Conservation (phyloP, 2,329 filamentous ascomycete genomes). For the Ascocoryne sarcoides region DNA sequence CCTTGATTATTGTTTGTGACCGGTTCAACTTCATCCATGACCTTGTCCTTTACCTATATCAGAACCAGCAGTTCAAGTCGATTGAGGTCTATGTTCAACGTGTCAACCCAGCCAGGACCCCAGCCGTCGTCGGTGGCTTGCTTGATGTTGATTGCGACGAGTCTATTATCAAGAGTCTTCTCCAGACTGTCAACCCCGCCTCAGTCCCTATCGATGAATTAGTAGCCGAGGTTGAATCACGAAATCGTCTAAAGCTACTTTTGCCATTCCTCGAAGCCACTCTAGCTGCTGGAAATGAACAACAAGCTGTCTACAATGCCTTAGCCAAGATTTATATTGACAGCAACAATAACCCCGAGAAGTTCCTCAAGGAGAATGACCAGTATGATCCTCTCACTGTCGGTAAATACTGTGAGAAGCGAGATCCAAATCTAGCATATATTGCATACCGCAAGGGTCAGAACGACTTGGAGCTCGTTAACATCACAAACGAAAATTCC, state of each 20-base stretch:
- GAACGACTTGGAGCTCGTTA: slow-evolving; percentile 94
- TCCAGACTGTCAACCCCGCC: slow-evolving; percentile 73
- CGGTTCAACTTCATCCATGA: slow-evolving; percentile 99
- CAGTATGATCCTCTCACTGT: slow-evolving; percentile 87
- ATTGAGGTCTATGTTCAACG: slow-evolving; percentile 98
- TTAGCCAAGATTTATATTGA: slow-evolving; percentile 99
- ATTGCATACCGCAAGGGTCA: slow-evolving; percentile 95
- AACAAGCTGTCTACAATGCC: slow-evolving; percentile 94
- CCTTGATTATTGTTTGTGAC: slow-evolving; percentile 96
- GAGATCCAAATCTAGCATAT: slow-evolving; percentile 89
- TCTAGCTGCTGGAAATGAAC: slow-evolving; percentile 80
- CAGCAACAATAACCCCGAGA: slow-evolving; percentile 95
- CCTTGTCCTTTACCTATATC: slow-evolving; percentile 90
- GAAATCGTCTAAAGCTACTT: slow-evolving; percentile 91
- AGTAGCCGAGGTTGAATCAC: slow-evolving; percentile 86
- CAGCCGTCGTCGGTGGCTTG: slow-evolving; percentile 84
- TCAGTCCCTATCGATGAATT: slow-evolving; percentile 91
- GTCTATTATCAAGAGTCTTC: slow-evolving; percentile 84
- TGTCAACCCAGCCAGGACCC: slow-evolving; percentile 85
- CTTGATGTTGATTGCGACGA: slow-evolving; percentile 97
- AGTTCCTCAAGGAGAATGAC: slow-evolving; percentile 95
- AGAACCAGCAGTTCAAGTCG: slow-evolving; percentile 98
- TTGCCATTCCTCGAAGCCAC: slow-evolving; percentile 94
- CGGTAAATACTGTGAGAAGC: slow-evolving; percentile 98
- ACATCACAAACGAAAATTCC: slow-evolving; percentile 97